Evolutionary conservation across 441 rosid genomes (phyloP), one percentile per base, ranked within the genome.

Genomic region (Hypseocharis bilobata): DNA sequence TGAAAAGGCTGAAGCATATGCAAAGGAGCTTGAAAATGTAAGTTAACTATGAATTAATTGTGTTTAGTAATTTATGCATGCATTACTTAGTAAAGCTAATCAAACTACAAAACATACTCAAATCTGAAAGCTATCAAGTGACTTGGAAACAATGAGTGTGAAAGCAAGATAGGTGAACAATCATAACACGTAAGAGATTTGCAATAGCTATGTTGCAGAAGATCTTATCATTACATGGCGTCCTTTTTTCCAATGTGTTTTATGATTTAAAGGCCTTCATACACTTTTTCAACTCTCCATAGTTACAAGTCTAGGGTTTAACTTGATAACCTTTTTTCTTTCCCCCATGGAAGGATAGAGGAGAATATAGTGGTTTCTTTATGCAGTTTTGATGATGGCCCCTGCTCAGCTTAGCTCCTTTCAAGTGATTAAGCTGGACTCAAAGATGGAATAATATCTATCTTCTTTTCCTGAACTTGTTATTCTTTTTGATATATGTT

Each of bases 1-100:
- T 36, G 81, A 83, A 72, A 88, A 75, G 76, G 97, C 96, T 34
- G 97, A 91, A 80, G 91, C 85, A 61, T 94, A 82, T 71, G 69
- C 80, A 51, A 91, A 81, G 77, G 86, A 82, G 76, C 96, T 94
- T 61, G 97, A 89, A 40, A 79, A 80, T 76, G 99, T 85, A 78
- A 78, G 88, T 82, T 29, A 65, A 69, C 32, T 60, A 23, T 57
- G 16, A 8, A 62, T 45, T 40, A 47, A 0, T 26, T 13, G 49
- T 36, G 28, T 32, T 38, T 38, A 60, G n/a, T 36, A 14, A 59
- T 47, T 28, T 61, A 55, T 42, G 22, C 38, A 19, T 63, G 27
- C 19, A 47, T 28, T 47, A 4, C 26, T 49, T 49, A 19, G 7
- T 22, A 49, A 19, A 49, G 56, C 20, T 20, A 49, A 49, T 20